Evolutionary conservation across 805 yeast genomes (phyloP).

Genomic region (Kluyveromyces siamensis): DNA sequence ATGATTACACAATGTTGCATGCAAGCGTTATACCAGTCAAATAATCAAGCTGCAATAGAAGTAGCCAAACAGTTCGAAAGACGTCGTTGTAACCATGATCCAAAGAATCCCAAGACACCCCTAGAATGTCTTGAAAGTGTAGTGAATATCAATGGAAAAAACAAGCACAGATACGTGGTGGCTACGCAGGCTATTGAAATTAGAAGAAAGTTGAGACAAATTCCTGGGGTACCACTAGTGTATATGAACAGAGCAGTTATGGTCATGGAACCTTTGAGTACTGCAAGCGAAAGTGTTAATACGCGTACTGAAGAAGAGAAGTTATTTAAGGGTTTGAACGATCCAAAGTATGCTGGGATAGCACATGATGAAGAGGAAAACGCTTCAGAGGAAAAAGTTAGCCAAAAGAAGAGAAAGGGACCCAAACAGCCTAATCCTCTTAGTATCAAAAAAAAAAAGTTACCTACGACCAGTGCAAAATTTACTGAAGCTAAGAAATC

Average conservation of each 20-base stretch:
- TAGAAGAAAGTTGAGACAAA: conserved; percentile 56
- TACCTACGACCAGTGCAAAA: background rate
- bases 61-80: conserved; percentile 80
- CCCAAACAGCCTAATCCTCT: conserved; percentile 85
- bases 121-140: conserved; percentile 68
- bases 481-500: background rate
- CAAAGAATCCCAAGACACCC: conserved; percentile 52
- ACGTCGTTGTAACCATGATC: conserved; percentile 83
- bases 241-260: conserved; percentile 87
- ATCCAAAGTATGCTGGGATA: conserved; percentile 42
- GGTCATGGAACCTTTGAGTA: conserved; percentile 90
- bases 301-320: conserved; percentile 52
- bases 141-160: conserved; percentile 60
- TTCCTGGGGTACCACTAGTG: conserved; percentile 86
- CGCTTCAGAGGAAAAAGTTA: conserved; percentile 7
- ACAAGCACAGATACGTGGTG: conserved; percentile 85
- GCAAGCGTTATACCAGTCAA: conserved; percentile 67
- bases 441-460: conserved; percentile 71
- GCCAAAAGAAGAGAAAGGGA: conserved; percentile 47
- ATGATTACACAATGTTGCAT: conserved; percentile 96
- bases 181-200: conserved; percentile 73
- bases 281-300: conserved; percentile 49
- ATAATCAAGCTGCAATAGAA: conserved; percentile 67
- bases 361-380: conserved; percentile 15
- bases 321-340: conserved; percentile 71